phyloP scores from a whole-genome alignment of 257 asterid species.

The Handroanthus guayacan region DNA sequence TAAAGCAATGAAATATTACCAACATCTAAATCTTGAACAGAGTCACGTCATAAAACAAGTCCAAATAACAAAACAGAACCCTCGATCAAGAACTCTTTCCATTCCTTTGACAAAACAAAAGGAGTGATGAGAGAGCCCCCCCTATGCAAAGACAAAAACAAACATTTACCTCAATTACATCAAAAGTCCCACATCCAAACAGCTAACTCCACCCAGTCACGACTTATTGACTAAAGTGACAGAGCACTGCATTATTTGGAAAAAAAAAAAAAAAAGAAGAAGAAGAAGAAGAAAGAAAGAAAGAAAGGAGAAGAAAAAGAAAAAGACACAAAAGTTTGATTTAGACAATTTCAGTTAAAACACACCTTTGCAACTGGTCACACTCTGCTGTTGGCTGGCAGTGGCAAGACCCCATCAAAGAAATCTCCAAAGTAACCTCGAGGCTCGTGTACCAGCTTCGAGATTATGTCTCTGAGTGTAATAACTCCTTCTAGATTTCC shows the following conservation, averaged over 20 bases:
- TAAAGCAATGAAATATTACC: too few species aligned
- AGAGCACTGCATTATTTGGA: background rate
- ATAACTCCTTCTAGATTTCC: constrained; percentile 85
- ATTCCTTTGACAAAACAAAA: background rate
- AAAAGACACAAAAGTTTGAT: background rate
- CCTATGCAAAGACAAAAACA: background rate
- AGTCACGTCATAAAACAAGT: background rate
- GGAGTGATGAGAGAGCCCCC: background rate
- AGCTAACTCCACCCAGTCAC: background rate
- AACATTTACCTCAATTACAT: constrained; percentile 28
- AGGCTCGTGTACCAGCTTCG: constrained; percentile 95
- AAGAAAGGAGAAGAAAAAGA: too few species aligned
- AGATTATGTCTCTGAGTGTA: constrained; percentile 93
- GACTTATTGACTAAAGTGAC: constrained; percentile 32
- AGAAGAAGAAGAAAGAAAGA: too few species aligned
- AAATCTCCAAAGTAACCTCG: constrained; percentile 98
- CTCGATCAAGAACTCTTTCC: constrained; percentile 16
- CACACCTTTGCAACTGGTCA: constrained; percentile 37
- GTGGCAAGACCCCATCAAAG: constrained; percentile 95
- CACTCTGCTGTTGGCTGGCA: constrained; percentile 93
- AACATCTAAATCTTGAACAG: too few species aligned
- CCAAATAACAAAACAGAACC: background rate
- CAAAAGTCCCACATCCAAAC: constrained; percentile 10
- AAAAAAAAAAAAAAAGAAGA: too few species aligned
- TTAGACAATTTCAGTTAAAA: background rate